Base-by-base conservation (phyloP, 2,329 filamentous ascomycete species). In the Colletotrichum noveboracense region DNA sequence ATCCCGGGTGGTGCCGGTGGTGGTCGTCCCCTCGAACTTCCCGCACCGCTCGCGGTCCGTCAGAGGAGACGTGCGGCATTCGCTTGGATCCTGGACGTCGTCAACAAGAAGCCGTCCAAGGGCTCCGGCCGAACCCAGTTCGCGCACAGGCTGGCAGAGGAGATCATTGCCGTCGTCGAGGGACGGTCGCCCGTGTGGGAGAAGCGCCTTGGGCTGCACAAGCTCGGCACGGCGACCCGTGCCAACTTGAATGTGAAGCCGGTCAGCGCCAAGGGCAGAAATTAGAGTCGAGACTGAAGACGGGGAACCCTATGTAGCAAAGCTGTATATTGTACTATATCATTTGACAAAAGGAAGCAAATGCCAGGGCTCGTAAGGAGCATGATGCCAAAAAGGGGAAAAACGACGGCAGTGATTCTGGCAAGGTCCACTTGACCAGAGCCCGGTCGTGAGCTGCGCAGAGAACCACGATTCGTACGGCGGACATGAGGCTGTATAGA, bases 161-260 rank as follows among this genome's bases (percentile, higher is more conserved):
- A 98, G 89, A 88, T 98, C 76, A 90, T 98, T 70, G 91, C 94
- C 43, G 94, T 98, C 30, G 93, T 97, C 12, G 96, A 98, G 88
- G 97, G 97, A 36, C 91, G 91, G 80, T 97, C 95, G 78, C 83
- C 86, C 28, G 93, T 95, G 62, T 99, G 97, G 97, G 95, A 98
- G 56, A 93, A 92, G 88, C 90, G 97, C 79, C 89, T 90, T 78
- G 86, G 88, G 77, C 86, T 97, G 71, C 97, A 99, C 86, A 97
- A 96, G 90, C 86, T 93, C 79, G 96, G 92, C 77, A 95, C 96
- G 43, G 90, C 92, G 32, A 91, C 94, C 30, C 91, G 97, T 86
- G 93, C 94, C 38, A 98, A 98, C 82, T 79, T 93, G 80, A 85
- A 79, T 38, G 85, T 81, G n/a, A 82, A 80, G 78, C 84, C 87